Evolutionary conservation across 2,329 filamentous ascomycete species (phyloP), one percentile per base, ranked within the genome.

Genomic region (Epichloe glyceriae): DNA sequence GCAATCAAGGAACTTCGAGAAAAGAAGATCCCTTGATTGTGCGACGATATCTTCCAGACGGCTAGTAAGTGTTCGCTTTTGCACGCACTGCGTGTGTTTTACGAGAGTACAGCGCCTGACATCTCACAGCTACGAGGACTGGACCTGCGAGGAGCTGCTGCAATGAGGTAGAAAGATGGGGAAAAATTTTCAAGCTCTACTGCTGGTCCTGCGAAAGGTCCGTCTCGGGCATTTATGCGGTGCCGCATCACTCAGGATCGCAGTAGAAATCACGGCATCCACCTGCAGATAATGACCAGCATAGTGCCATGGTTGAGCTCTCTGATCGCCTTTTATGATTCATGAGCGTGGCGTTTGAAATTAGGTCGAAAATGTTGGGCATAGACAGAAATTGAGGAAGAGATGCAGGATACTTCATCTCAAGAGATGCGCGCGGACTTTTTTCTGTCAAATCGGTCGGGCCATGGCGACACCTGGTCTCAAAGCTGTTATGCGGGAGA

Each of bases 21-120:
- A 74, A 97, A 97, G 80, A 98, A 98, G 79, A 95, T 98, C 50
- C 93, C 22, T 71, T 98, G 54, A 93, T 98, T 52, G 87, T 98
- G 57, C 82, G 93, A 67, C 82, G 93, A 64, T 98, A 97, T 72
- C 79, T 98, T 65, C 93, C 93, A 20, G 93, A 98, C 72, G 93
- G 93, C 73, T 95, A 81, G 88, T 94, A 76, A 75, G 87, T 79
- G 34, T 26, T 20, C 5, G 3, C n/a, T 26, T 30, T 37, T 30
- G n/a, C 33, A 45, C 26, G 45, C 35, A 30, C n/a, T 26, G 34
- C n/a, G 14, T 34, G 14, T 34, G 8, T 7, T 4, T 19, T 6
- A 17, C 19, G 1, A 30, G 20, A 12, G 20, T 46, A n/a, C 14
- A 6, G 12, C 40, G 22, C 38, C 58, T 57, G 49, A 61, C 51